Percentiles rank a stretch among this genome's conserved stretches.
phyloP scores from a whole-genome alignment of 2,329 filamentous ascomycete species.

The Davidsoniella virescens region DNA sequence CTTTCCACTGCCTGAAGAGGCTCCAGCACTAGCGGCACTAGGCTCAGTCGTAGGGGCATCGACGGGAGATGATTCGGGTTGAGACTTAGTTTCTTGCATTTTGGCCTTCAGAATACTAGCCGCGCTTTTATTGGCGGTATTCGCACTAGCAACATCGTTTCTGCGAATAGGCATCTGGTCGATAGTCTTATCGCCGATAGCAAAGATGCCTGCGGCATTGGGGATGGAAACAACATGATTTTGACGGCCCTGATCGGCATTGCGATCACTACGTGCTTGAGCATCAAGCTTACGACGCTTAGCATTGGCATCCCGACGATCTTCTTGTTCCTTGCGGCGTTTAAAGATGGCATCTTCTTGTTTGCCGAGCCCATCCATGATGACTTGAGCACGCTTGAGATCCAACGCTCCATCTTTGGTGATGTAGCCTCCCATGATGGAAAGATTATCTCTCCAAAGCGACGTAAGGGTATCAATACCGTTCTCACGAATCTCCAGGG shows the following conservation, averaged over 20 bases:
- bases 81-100: conserved; percentile 34
- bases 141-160: conserved; percentile 54
- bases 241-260: conserved; percentile 10
- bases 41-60: not conserved
- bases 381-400: conserved; percentile 69
- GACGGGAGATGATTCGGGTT: too few species aligned
- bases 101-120: conserved; percentile 75
- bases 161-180: conserved; percentile 82
- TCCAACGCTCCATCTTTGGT: conserved; percentile 92
- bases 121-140: conserved; percentile 82
- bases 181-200: conserved; percentile 30
- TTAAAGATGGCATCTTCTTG: conserved; percentile 91
- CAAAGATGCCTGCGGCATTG: conserved; percentile 10
- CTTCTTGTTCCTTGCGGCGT: conserved; percentile 70
- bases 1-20: conserved; percentile 29
- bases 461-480: conserved; percentile 90
- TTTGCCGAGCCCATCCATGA: conserved; percentile 73
- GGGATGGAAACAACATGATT: conserved; percentile 12
- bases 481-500: conserved; percentile 89
- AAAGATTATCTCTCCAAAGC: conserved; percentile 92
- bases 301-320: conserved; percentile 62
- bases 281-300: conserved; percentile 64
- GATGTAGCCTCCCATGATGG: conserved; percentile 84
- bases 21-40: not conserved
- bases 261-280: conserved; percentile 23